Conservation (phyloP, 768 basidiomycete genomes). For the Wakefieldia striispora region DNA sequence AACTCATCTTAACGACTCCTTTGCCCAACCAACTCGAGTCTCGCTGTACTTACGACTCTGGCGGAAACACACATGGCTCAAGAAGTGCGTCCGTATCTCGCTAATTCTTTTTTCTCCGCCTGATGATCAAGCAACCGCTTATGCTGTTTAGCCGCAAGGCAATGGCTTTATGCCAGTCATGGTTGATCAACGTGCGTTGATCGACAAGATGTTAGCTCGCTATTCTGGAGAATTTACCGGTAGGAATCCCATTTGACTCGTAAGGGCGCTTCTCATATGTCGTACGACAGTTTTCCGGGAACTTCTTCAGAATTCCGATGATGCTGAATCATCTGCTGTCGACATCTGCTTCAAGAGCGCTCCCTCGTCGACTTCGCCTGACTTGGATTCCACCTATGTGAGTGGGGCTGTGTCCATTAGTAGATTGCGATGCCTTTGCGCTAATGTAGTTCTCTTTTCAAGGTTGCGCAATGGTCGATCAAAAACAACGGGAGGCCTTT, state of each 20-base stretch:
- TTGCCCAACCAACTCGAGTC: too few species aligned
- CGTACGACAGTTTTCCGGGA: slow-evolving; percentile 60
- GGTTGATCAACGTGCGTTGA: slow-evolving; percentile 90
- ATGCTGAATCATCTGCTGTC: slow-evolving; percentile 70
- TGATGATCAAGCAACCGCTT: too few species aligned
- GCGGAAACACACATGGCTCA: too few species aligned
- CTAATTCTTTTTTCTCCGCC: too few species aligned
- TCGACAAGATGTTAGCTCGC: slow-evolving; percentile 90
- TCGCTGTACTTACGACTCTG: too few species aligned
- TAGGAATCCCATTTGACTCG: slow-evolving; percentile 50
- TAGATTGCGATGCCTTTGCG: too few species aligned
- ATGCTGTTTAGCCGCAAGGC: too few species aligned
- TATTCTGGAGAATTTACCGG: slow-evolving; percentile 92
- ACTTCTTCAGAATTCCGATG: slow-evolving; percentile 94
- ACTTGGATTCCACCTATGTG: slow-evolving; percentile 61
- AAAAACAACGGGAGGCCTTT: slow-evolving; percentile 86
- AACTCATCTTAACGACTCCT: too few species aligned
- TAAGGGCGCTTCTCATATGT: not conserved
- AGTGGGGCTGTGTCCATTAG: too few species aligned
- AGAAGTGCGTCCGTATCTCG: too few species aligned
- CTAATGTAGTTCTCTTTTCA: not conserved
- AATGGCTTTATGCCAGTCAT: slow-evolving; percentile 48
- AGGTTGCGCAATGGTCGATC: slow-evolving; percentile 82
- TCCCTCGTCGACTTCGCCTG: slow-evolving; percentile 35
- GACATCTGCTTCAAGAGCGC: slow-evolving; percentile 79